Base-by-base conservation (phyloP, 805 yeast genomes). In the Candida piceae region DNA sequence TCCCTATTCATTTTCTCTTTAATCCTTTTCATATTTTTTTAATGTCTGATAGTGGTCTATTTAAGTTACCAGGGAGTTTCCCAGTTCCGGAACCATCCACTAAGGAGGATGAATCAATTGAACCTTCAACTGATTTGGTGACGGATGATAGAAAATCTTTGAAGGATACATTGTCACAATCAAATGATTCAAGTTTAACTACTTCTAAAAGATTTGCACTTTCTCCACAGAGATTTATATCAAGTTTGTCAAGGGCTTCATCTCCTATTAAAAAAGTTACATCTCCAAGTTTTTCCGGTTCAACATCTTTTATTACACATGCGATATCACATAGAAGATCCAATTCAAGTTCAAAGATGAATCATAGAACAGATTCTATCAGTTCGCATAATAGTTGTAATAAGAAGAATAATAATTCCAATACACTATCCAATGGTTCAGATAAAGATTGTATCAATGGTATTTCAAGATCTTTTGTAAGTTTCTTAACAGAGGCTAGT, bases 401-500 rank as follows among this genome's bases (percentile, higher is more conserved):
- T n/a, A n/a, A n/a, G n/a, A n/a, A n/a, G n/a, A n/a, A n/a, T n/a
- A n/a, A n/a, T n/a, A n/a, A n/a, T n/a, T n/a, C n/a, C n/a, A n/a
- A n/a, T n/a, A n/a, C n/a, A n/a, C n/a, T n/a, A n/a, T n/a, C n/a
- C n/a, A n/a, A n/a, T n/a, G n/a, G n/a, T n/a, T n/a, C n/a, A n/a
- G n/a, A n/a, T n/a, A n/a, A n/a, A n/a, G 22, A 7, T 4, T 44
- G 55, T 2, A 49, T 57, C 1, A 63, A 64, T 11, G 68, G 65
- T 29, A 68, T 71, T 56, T 72, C 77, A 13, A 67, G 66, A 46
- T 72, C 78, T 29, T 67, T 78, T 45, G 78, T 74, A 3, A 72
- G 76, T 0, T 50, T 75, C 35, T 59, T 78, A 38, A 74, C 83
- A 0, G 70, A 81, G 0, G 78, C 82, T 0, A 72, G 78, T 43